phyloP scores from a whole-genome alignment of 73 alveolate species.

The Stentor roeselii region DNA sequence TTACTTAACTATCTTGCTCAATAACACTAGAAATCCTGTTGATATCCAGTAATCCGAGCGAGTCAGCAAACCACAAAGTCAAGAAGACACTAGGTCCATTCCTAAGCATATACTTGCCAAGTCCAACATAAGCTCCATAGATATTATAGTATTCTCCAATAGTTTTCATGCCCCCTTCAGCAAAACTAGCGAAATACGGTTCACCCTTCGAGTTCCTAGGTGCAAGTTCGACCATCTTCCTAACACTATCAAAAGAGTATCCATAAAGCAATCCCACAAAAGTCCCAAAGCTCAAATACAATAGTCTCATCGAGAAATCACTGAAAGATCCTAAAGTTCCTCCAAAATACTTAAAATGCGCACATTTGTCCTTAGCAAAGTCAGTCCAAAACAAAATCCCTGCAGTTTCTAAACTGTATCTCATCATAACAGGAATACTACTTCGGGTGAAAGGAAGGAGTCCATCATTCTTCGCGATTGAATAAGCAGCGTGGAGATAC shows the following conservation, averaged over 20 bases:
- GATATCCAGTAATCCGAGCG: neutral
- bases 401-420: neutral
- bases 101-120: neutral
- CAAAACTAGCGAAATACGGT: neutral
- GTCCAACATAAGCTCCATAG: neutral
- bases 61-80: slow-evolving; percentile 23
- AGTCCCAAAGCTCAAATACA: neutral
- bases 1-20: neutral
- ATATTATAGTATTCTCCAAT: neutral
- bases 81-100: slow-evolving; percentile 3
- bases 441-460: slow-evolving; percentile 9
- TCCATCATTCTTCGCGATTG: slow-evolving; percentile 20
- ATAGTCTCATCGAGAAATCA: neutral
- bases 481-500: slow-evolving; percentile 25
- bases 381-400: slow-evolving; percentile 11
- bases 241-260: neutral
- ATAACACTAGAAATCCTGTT: neutral
- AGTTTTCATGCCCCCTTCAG: slow-evolving; percentile 26
- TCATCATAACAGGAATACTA: slow-evolving; percentile 1
- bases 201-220: slow-evolving; percentile 29
- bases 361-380: slow-evolving; percentile 10
- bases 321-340: neutral
- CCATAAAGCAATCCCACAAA: neutral
- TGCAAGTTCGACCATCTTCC: slow-evolving; percentile 8
- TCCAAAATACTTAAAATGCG: slow-evolving; percentile 9